Evolutionary conservation across 78 protist species (phyloP), one percentile per base, ranked within the genome.

Genomic region (Dictyostelium firmibasis): DNA sequence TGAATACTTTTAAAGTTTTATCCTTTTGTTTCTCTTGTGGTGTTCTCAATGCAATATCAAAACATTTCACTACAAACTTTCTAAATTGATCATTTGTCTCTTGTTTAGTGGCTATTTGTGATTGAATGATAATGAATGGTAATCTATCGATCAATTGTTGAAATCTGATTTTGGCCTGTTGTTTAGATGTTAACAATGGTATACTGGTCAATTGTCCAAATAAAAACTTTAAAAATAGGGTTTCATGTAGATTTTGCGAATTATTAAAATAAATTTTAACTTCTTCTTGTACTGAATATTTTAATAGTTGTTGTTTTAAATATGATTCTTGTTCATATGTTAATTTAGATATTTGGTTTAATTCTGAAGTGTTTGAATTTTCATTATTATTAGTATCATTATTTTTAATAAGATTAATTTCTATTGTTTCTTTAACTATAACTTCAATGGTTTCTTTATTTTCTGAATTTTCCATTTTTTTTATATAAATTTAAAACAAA

Each of bases 51-150:
- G 94, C 94, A 8, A 89, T 75, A 47, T 89, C 94, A 70, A 89
- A 89, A n/a, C 84, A 83, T 76, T 89, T 89, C 41, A 89, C 94
- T 0, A 81, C 94, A 89, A 89, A 89, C 57, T 89, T 89, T 78
- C 94, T 38, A 69, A 89, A 89, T 18, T 89, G 86, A 5, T 78
- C 94, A 11, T 64, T 62, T 13, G 94, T 89, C 75, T 89, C 87
- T 33, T 78, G 72, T 57, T 89, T 89, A 5, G 94, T 62, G 2
- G 94, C 94, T 2, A 89, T 53, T 38, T 77, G 85, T 9, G 77
- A 47, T 47, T 89, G 86, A 23, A 89, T 89, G 1, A 89, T 84
- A 47, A 89, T 89, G 25, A 81, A 33, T 33, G 94, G 94, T 29
- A 89, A 75, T 81, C 82, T 81, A 44, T 89, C 69, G 23, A 89